Evolutionary conservation across 176 grass and related monocot species (phyloP), one percentile per base, ranked within the genome.

Genomic region (Eleusine indica): DNA sequence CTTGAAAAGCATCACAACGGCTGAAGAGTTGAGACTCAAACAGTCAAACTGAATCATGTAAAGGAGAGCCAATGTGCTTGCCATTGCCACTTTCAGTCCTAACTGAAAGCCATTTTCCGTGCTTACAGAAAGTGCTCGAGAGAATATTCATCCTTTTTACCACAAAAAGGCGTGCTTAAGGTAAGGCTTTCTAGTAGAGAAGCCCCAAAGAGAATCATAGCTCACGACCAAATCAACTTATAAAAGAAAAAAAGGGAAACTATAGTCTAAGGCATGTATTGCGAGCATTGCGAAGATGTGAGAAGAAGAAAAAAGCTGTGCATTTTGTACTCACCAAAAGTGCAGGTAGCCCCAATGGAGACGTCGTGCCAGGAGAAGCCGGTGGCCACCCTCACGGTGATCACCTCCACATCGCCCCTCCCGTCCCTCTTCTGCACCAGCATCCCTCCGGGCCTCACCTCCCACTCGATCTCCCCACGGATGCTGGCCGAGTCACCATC

Each of bases 381-480:
- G 22, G 96, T 99, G 43, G 91, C 84, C 15, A 99, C 87, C 80
- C 91, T 93, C 17, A 99, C 89, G 7, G 77, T 81, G 87, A 99
- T 92, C 42, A 94, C 65, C 80, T 92, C 96, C 1, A 85, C 86
- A 29, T 30, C 83, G 0, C 87, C 83, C 70, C 87, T 85, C 16
- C 80, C 90, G 6, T 86, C 93, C 70, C 96, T 90, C 87, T 93
- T 99, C 89, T 99, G 89, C 80, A 99, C 96, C 73, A 99, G 93
- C 96, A 99, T 99, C 40, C 96, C 96, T 41, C 96, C 96, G 0
- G 96, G 96, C 74, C 93, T 75, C 82, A 96, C 74, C 87, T 99
- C 96, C 96, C 96, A 98, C 76, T 95, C 83, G 48, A 98, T 96
- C 80, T 96, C 91, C 60, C 58, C 90, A 6, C 80, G 19, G 4